Evolutionary conservation across 305 asterid species (phyloP), one percentile per base, ranked within the genome.

Genomic region (Fraxinus baroniana): DNA sequence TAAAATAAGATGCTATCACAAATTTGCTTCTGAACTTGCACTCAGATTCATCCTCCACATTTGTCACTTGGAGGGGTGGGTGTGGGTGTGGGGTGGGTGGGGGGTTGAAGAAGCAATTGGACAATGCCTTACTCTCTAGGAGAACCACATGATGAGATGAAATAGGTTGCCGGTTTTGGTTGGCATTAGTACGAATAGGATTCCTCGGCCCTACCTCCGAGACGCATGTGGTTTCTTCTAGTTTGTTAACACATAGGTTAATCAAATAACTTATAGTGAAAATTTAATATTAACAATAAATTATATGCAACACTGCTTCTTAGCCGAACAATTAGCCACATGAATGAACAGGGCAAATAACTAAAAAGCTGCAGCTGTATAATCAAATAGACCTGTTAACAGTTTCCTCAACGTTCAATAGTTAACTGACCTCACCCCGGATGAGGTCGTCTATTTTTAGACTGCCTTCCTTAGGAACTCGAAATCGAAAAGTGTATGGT

Each of bases 381-480:
- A 10, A 24, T 66, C n/a, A 66, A 8, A 26, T 64, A 64, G 70
- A 22, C 39, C 30, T 75, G 64, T 17, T 30, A 68, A 79, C 30
- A 71, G 5, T 41, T 60, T 44, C n/a, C 33, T 74, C 77, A 82
- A 52, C 33, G 20, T 12, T 81, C 52, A 24, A 32, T 62, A 26
- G 3, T 32, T n/a, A 79, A 84, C 74, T 76, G 88, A 95, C 98
- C 97, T 94, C 97, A 74, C 99, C 97, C 28, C 98, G 94, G 83
- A 95, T 95, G 87, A 95, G 92, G 86, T 95, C 99, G 15, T 92
- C 80, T 55, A 95, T 92, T 85, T 85, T 91, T 86, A 95, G 84
- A 78, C 85, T 85, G 89, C 99, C 98, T 71, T 88, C 88, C 85
- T 85, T 94, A 22, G 99, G 99, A 86, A 95, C 98, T 84, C 95